These are phyloP conservation scores for Globisporangium parvum DNA, from an alignment of 352 stramenopile species.

Conservation along the genomic window DNA sequence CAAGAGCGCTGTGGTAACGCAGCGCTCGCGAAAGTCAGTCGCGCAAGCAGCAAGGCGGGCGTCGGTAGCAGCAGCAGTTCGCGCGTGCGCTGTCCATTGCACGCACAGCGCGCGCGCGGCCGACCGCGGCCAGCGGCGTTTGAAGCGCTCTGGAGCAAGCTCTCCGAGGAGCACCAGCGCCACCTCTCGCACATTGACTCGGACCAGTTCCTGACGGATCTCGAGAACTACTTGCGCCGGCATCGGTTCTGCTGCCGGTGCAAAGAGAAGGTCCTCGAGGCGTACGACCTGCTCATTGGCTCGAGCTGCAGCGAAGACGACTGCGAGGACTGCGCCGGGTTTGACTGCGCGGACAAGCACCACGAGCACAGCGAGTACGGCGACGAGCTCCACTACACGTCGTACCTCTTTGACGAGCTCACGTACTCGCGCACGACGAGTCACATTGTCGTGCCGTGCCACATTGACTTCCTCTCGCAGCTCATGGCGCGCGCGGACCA, in stretches of 20 bases:
- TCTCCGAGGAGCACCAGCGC: conserved; percentile 70
- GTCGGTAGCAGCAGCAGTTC: conserved; percentile 25
- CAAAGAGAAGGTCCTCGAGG: conserved; percentile 86
- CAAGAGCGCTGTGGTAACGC: conserved; percentile 63
- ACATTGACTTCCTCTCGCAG: conserved; percentile 83
- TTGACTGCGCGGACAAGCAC: conserved; percentile 72
- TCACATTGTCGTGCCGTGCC: conserved; percentile 80
- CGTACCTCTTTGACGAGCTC: conserved; percentile 84
- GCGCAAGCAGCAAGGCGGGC: conserved; percentile 22
- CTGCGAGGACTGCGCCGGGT: conserved; percentile 76
- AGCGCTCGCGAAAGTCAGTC: conserved; percentile 42
- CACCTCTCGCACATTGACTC: conserved; percentile 84
- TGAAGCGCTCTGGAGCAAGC: conserved; percentile 70
- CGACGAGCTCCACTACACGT: conserved; percentile 82
- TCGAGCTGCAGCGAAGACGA: conserved; percentile 83
- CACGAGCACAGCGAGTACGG: conserved; percentile 68
- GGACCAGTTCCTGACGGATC: conserved; percentile 80
- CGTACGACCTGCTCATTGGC: conserved; percentile 81
- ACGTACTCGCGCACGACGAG: conserved; percentile 74
- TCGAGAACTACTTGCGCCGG: conserved; percentile 77
- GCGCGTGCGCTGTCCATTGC: conserved; percentile 63
- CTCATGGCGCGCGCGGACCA: conserved; percentile 81
- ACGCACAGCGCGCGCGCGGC: conserved; percentile 66
- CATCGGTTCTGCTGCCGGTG: conserved; percentile 86
- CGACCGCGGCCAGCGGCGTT: conserved; percentile 71